Percentiles rank a stretch among this genome's conserved stretches.
These are phyloP conservation scores for Penicillium expansum DNA, from an alignment of 2,329 filamentous ascomycete species.

Conservation along the genomic window DNA sequence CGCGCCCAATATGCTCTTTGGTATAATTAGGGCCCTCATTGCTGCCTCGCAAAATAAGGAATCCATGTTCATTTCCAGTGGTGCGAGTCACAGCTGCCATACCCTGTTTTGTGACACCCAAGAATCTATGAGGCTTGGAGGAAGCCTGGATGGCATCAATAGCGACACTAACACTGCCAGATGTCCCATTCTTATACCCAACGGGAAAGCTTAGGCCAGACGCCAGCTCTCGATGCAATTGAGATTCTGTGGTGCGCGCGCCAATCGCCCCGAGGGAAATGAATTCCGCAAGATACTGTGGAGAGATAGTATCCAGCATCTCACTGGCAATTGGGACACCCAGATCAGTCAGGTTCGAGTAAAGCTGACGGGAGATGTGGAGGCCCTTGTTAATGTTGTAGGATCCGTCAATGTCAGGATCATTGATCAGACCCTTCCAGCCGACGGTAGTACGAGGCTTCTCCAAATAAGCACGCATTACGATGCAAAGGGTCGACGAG, in stretches of 20 bases:
- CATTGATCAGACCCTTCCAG: too few species aligned
- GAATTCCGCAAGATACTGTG: conserved; percentile 93
- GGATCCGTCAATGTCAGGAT: too few species aligned
- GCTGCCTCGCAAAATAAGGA: conserved; percentile 90
- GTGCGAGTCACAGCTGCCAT: conserved; percentile 92
- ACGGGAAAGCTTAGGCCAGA: conserved; percentile 97
- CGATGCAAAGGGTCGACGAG: too few species aligned
- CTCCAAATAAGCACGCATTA: too few species aligned
- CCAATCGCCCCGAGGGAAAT: conserved; percentile 95
- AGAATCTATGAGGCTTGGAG: conserved; percentile 74
- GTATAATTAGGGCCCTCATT: too few species aligned
- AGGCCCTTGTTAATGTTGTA: conserved; percentile 68
- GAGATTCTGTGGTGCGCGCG: conserved; percentile 91
- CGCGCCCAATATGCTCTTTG: too few species aligned
- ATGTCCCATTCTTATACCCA: conserved; percentile 98
- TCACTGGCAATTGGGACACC: conserved; percentile 96
- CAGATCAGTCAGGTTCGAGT: conserved; percentile 77
- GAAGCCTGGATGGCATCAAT: conserved; percentile 88
- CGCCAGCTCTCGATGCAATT: conserved; percentile 92
- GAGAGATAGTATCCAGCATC: conserved; percentile 98
- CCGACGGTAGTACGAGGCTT: too few species aligned
- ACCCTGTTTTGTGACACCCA: conserved; percentile 97
- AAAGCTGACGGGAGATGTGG: conserved; percentile 82
- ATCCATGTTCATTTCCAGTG: conserved; percentile 91
- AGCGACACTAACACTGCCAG: conserved; percentile 83